phyloP scores from a whole-genome alignment of 208 protist species.

The Wallacemonas sp. region DNA sequence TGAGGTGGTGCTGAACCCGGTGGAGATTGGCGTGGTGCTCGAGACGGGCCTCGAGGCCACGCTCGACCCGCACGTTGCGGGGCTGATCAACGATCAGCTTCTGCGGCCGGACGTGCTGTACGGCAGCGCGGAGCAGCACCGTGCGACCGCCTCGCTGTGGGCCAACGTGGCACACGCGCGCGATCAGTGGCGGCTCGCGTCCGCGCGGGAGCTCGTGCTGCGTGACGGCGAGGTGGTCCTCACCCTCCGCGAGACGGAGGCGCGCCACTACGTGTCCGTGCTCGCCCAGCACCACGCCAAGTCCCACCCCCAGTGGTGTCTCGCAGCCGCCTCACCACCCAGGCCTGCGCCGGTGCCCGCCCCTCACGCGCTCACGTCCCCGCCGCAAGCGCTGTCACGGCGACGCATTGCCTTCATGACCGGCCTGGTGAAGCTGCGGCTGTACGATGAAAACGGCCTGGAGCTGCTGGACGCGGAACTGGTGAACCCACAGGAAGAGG shows the following conservation, averaged over 20 bases:
- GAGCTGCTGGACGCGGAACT: constrained; percentile 27
- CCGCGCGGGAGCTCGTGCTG: constrained; percentile 19
- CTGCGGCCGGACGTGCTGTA: constrained; percentile 37
- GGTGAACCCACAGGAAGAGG: constrained; percentile 1
- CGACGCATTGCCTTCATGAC: constrained; percentile 8
- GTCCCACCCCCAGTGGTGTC: constrained; percentile 15
- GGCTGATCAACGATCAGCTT: constrained; percentile 50
- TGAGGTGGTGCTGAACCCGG: constrained; percentile 36
- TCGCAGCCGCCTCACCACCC: constrained; percentile 2
- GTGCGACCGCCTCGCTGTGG: background rate
- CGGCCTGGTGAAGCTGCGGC: constrained; percentile 22
- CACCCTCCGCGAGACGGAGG: constrained; percentile 5
- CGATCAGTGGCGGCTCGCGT: constrained; percentile 21
- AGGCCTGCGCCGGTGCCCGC: no score
- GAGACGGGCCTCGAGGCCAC: constrained; percentile 43
- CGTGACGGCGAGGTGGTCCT: constrained; percentile 5
- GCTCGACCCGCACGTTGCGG: constrained; percentile 49
- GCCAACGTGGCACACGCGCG: background rate
- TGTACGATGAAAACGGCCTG: constrained; percentile 27
- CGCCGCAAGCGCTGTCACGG: background rate
- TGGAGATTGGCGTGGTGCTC: constrained; percentile 37
- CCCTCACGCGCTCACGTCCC: no score
- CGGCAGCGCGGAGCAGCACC: constrained; percentile 4
- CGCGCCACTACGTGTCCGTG: constrained; percentile 20
- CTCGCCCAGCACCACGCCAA: constrained; percentile 22